Conservation (phyloP, 257 asterid genomes). For the Rehmannia glutinosa region DNA sequence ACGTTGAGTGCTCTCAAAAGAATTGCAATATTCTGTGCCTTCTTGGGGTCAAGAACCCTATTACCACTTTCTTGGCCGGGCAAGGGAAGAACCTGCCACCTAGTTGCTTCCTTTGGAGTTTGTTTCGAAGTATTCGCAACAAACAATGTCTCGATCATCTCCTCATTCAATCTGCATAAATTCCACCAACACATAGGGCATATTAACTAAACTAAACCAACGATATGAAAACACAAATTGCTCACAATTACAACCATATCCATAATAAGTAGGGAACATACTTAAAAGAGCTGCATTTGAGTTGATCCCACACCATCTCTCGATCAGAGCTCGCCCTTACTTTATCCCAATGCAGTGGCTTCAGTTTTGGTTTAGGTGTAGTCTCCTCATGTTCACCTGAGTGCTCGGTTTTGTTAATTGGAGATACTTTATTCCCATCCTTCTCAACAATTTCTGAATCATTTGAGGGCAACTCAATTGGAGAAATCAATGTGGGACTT, state of each 20-base stretch:
- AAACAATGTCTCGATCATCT: slow-evolving; percentile 92
- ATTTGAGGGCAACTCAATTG: slow-evolving; percentile 47
- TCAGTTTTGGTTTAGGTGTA: slow-evolving; percentile 74
- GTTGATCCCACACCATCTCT: slow-evolving; percentile 99
- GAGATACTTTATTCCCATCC: slow-evolving; percentile 14
- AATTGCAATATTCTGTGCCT: slow-evolving; percentile 94
- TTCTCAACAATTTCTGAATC: slow-evolving; percentile 21
- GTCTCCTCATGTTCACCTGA: slow-evolving; percentile 40
- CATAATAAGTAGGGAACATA: slow-evolving; percentile 27
- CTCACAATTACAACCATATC: neutral
- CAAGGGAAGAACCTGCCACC: slow-evolving; percentile 61
- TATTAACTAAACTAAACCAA: neutral
- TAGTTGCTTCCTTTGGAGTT: slow-evolving; percentile 47
- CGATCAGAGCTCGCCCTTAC: slow-evolving; percentile 95
- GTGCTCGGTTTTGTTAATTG: slow-evolving; percentile 12
- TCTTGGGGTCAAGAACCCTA: slow-evolving; percentile 93
- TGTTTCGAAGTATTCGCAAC: slow-evolving; percentile 59
- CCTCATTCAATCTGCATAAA: slow-evolving; percentile 81
- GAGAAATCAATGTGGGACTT: slow-evolving; percentile 47
- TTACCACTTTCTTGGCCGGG: slow-evolving; percentile 53
- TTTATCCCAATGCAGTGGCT: slow-evolving; percentile 99
- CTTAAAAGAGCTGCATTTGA: slow-evolving; percentile 89
- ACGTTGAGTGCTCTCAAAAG: slow-evolving; percentile 84
- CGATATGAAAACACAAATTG: neutral
- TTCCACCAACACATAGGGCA: neutral